Percentiles rank a stretch among this genome's conserved stretches.
Conservation (phyloP, 495 filamentous ascomycete genomes). For the Penicillium riverlandense region DNA sequence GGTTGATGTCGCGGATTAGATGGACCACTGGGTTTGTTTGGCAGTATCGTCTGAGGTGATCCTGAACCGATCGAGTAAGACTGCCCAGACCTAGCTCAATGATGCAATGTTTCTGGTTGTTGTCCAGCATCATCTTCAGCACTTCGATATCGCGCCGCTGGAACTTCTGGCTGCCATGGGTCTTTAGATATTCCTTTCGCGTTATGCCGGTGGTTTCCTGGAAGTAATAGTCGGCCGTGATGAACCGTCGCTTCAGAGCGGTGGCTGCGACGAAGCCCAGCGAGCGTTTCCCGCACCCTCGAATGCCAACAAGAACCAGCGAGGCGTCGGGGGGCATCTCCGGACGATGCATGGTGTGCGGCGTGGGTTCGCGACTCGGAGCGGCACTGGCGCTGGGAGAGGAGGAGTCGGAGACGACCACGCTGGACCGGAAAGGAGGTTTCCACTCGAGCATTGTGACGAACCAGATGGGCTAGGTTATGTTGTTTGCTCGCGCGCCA, state of each 20-base stretch:
- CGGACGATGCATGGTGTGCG: slow-evolving; percentile 16
- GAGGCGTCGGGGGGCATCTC: slow-evolving; percentile 58
- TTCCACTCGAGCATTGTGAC: too few relatives aligned
- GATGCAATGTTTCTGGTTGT: slow-evolving; percentile 56
- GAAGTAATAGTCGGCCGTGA: slow-evolving; percentile 73
- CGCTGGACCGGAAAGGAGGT: too few relatives aligned
- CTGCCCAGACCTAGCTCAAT: slow-evolving; percentile 64
- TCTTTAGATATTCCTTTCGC: slow-evolving; percentile 54
- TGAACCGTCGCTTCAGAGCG: slow-evolving; percentile 62
- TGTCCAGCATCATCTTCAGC: slow-evolving; percentile 58
- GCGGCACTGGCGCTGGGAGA: neutral
- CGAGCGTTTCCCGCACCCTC: slow-evolving; percentile 71
- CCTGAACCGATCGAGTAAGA: slow-evolving; percentile 50
- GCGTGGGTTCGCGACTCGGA: neutral
- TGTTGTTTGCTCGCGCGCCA: neutral
- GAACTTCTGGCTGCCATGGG: slow-evolving; percentile 58
- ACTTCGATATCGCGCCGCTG: slow-evolving; percentile 59
- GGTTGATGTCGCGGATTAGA: slow-evolving; percentile 59
- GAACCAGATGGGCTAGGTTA: neutral
- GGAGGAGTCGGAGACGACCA: neutral
- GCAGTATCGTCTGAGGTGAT: slow-evolving; percentile 49
- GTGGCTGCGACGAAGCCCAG: slow-evolving; percentile 74
- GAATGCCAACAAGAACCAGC: slow-evolving; percentile 68
- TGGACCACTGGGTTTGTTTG: slow-evolving; percentile 68
- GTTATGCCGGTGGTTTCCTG: slow-evolving; percentile 60